Evolutionary conservation across 805 yeast genomes (phyloP).

Genomic region (Hanseniaspora lindneri): DNA sequence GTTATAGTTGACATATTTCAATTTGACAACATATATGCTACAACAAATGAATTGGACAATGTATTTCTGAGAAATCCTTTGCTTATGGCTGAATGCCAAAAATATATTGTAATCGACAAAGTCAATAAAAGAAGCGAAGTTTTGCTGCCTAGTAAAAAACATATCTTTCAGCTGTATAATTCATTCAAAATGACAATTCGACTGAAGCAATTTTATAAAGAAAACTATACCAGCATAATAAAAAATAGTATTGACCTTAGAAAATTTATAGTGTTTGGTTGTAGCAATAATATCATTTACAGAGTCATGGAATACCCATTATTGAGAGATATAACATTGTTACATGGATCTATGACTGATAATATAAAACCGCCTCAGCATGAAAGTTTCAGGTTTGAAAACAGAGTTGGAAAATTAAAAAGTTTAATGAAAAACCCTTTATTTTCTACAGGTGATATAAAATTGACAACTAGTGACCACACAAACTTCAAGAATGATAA

Average conservation of each 20-base stretch:
- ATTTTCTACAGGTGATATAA: conserved; percentile 28
- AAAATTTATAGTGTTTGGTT: conserved; percentile 76
- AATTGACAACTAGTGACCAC: conserved; percentile 19
- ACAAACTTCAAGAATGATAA: not conserved
- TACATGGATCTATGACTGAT: not conserved
- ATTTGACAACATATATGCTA: conserved; percentile 76
- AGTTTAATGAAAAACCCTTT: conserved; percentile 19
- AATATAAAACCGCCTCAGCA: conserved; percentile 17
- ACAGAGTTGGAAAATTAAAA: conserved; percentile 18
- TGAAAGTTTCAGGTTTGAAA: conserved; percentile 9
- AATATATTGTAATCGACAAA: conserved; percentile 40
- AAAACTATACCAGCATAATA: conserved; percentile 44
- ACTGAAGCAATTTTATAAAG: conserved; percentile 69
- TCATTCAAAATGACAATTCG: conserved; percentile 68
- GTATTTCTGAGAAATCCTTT: conserved; percentile 50
- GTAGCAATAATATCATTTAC: conserved; percentile 67
- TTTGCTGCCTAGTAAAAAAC: conserved; percentile 48
- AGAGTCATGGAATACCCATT: conserved; percentile 70
- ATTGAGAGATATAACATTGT: conserved; percentile 20
- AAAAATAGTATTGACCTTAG: conserved; percentile 60
- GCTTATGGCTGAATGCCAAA: conserved; percentile 74
- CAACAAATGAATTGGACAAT: conserved; percentile 62
- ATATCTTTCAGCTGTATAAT: conserved; percentile 60
- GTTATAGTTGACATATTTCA: conserved; percentile 78
- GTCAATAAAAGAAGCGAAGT: conserved; percentile 16